These are phyloP conservation scores for Trametes versicolor DNA, from an alignment of 1,284 basidiomycete species.

Conservation along the genomic window DNA sequence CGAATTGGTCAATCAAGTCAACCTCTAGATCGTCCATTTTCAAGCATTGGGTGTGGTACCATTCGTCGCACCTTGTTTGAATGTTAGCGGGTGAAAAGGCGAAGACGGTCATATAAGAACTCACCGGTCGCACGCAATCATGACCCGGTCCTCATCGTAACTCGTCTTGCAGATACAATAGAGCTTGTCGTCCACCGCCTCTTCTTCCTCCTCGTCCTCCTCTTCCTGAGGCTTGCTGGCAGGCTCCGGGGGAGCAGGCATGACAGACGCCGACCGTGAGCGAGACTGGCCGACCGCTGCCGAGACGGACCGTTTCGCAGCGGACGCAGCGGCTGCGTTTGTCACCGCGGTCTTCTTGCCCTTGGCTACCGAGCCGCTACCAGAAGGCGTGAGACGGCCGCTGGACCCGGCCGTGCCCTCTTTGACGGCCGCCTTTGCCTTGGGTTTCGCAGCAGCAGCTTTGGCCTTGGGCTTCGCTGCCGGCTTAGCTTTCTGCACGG, in stretches of 20 bases:
- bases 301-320: constrained; percentile 44
- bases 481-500: constrained; percentile 50
- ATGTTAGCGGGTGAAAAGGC: constrained; percentile 18
- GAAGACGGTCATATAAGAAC: constrained; percentile 29
- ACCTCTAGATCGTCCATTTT: constrained; percentile 80
- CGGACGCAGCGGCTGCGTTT: constrained; percentile 28
- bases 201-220: constrained; percentile 63
- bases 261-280: constrained; percentile 74
- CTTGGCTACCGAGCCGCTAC: constrained; percentile 33
- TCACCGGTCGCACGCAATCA: constrained; percentile 92
- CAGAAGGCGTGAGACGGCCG: constrained; percentile 34
- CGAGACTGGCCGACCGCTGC: constrained; percentile 51
- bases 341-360: constrained; percentile 43
- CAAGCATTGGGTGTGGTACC: constrained; percentile 88
- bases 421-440: constrained; percentile 47
- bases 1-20: constrained; percentile 88
- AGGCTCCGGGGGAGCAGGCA: constrained; percentile 55
- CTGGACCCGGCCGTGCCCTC: constrained; percentile 23
- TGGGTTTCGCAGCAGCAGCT: constrained; percentile 46
- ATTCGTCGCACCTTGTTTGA: constrained; percentile 79
- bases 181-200: constrained; percentile 76
- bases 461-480: constrained; percentile 55
- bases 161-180: constrained; percentile 86
- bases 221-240: constrained; percentile 51
- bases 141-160: constrained; percentile 84